phyloP scores from a whole-genome alignment of 108 stramenopile genomes.

The Cyclostephanos tholiformis region DNA sequence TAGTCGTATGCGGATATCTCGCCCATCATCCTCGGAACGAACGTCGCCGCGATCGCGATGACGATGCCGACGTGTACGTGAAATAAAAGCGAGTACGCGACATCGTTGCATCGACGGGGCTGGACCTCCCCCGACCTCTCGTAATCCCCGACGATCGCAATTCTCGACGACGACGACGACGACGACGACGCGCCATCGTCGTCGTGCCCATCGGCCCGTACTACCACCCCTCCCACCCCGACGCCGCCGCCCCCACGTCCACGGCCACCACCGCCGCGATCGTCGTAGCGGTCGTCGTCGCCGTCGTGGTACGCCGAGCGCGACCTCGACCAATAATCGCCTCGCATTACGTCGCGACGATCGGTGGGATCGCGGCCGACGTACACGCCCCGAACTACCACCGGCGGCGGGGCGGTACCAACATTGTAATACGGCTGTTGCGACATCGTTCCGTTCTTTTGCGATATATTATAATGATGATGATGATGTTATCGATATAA shows the following conservation, averaged over 20 bases:
- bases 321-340: too few species aligned
- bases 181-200: not conserved
- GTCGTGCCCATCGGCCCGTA: too few species aligned
- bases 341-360: too few species aligned
- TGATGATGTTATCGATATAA: too few species aligned
- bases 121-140: constrained; percentile 55
- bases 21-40: constrained; percentile 53
- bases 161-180: not conserved
- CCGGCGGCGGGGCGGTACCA: not conserved
- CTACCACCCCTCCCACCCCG: too few species aligned
- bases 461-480: too few species aligned
- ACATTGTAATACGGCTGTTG: constrained; percentile 17
- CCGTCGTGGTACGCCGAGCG: too few species aligned
- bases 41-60: constrained; percentile 41
- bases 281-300: too few species aligned
- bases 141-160: constrained; percentile 9
- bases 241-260: too few species aligned
- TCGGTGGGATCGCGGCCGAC: constrained; percentile 1
- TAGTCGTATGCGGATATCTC: constrained; percentile 47
- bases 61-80: constrained; percentile 61
- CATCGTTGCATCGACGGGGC: constrained; percentile 61
- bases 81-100: constrained; percentile 67
- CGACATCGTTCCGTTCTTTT: not conserved
- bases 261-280: too few species aligned
- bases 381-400: constrained; percentile 23